Evolutionary conservation across 495 filamentous ascomycete genomes (phyloP), one percentile per base, ranked within the genome.

Genomic region (Hyaloscypha variabilis): DNA sequence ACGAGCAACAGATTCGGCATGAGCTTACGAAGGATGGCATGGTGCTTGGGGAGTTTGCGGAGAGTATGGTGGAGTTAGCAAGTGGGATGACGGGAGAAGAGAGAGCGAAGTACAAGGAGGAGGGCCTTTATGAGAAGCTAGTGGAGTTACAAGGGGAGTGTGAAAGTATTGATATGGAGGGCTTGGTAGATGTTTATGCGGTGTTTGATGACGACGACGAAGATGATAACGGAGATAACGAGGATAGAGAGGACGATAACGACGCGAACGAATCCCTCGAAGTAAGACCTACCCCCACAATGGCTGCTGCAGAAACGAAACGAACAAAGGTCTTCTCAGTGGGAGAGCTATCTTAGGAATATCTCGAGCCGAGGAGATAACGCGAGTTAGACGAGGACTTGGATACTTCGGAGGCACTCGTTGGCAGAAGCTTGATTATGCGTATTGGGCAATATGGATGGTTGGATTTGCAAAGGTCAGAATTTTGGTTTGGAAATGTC

Each of bases 41-140:
- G n/a, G 30, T 49, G 21, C 46, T 67, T 8, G 58, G 21, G 24
- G 24, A 59, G 3, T 67, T 63, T 49, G 60, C 60, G 14, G 65
- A 63, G 21, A 63, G 53, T 21, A 67, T 67, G 55, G 8, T 39
- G 21, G 46, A 53, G 28, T 57, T 67, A 8, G 60, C 60, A 14
- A 52, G 30, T 11, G 60, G 60, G 0, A 63, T 69, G 62, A 62
- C 49, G 21, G 23, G 31, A 17, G 46, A 55, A 8, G 67, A 65
- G 34, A 34, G 56, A 25, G 56, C 57, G 5, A 21, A 50, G n/a
- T 69, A 62, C 17, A 65, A 62, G 46, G 62, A 65, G 11, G 67
- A 69, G 46, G 57, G 67, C 11, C 56, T 69, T 21, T 62, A 69
- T 28, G 62, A 69, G 26, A 69, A 62, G 29, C 28, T 69, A 39